Percentiles rank a stretch among this genome's conserved stretches.
These are phyloP conservation scores for Ustilago crameri DNA, from an alignment of 1,284 basidiomycete genomes.

Conservation along the genomic window DNA sequence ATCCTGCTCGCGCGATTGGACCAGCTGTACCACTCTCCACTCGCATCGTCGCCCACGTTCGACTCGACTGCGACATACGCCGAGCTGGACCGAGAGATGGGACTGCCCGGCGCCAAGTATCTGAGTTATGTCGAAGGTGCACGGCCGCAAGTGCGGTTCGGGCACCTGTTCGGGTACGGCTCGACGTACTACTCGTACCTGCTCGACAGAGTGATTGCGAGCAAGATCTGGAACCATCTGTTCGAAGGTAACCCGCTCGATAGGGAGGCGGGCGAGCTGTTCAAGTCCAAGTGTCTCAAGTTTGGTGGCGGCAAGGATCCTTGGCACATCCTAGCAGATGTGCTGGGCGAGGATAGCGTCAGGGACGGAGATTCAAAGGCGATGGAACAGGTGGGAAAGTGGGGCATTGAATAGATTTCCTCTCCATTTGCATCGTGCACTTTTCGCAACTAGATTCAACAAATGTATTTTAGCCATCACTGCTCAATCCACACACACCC, in stretches of 20 bases:
- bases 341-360: constrained; percentile 71
- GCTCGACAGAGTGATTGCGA: constrained; percentile 94
- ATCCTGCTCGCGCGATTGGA: constrained; percentile 90
- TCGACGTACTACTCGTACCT: constrained; percentile 98
- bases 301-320: constrained; percentile 92
- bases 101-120: constrained; percentile 23
- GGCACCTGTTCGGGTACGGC: constrained; percentile 94
- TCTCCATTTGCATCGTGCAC: neutral
- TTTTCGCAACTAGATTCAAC: too few species aligned
- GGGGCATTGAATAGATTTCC: constrained; percentile 43
- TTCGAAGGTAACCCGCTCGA: constrained; percentile 72
- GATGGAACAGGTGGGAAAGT: constrained; percentile 83
- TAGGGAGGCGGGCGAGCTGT: constrained; percentile 76
- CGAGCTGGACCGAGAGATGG: constrained; percentile 38
- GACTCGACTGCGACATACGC: constrained; percentile 75
- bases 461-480: too few species aligned
- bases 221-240: constrained; percentile 82
- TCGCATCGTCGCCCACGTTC: constrained; percentile 68
- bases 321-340: constrained; percentile 87
- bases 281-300: constrained; percentile 79
- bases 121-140: constrained; percentile 30
- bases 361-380: constrained; percentile 74
- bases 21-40: constrained; percentile 85
- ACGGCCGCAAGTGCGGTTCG: constrained; percentile 88
- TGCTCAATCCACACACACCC: too few species aligned